phyloP scores from a whole-genome alignment of 441 rosid genomes.

The Theobroma grandiflorum region DNA sequence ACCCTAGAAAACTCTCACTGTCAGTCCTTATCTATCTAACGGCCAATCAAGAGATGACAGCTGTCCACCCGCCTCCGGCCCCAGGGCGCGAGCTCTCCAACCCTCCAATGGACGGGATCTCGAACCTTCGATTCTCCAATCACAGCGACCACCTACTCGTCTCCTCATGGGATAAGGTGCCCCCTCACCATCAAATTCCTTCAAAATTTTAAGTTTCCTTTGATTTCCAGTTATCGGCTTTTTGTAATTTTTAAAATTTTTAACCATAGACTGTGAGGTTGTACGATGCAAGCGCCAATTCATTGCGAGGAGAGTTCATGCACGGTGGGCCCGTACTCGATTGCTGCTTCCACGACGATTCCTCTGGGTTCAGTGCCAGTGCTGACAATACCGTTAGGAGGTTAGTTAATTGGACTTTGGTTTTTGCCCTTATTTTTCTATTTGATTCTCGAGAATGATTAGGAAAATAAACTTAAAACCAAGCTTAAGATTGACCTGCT shows the following conservation, averaged over 20 bases:
- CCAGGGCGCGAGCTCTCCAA: conserved; percentile 83
- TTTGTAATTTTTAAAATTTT: background rate
- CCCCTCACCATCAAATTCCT: conserved; percentile 6
- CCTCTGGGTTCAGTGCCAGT: conserved; percentile 91
- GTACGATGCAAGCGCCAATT: conserved; percentile 85
- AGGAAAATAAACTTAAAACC: background rate
- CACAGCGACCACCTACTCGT: conserved; percentile 96
- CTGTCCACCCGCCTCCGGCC: conserved; percentile 60
- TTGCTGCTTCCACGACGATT: conserved; percentile 98
- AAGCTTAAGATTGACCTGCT: conserved; percentile 26
- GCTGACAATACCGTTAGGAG: conserved; percentile 79
- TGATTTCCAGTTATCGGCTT: background rate
- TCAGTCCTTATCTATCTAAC: conserved; percentile 33
- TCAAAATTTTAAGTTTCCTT: background rate
- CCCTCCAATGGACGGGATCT: conserved; percentile 91
- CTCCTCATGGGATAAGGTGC: conserved; percentile 98
- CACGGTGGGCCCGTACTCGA: conserved; percentile 96
- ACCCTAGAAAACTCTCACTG: conserved; percentile 10
- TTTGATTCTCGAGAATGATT: background rate
- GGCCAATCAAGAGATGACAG: conserved; percentile 46
- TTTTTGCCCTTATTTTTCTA: background rate
- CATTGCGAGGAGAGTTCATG: conserved; percentile 83
- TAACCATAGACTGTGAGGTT: conserved; percentile 67
- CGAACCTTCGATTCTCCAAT: conserved; percentile 94
- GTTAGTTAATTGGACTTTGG: conserved; percentile 41